Evolutionary conservation across 2,329 filamentous ascomycete species (phyloP).

Genomic region (Sclerotinia spermophila): DNA sequence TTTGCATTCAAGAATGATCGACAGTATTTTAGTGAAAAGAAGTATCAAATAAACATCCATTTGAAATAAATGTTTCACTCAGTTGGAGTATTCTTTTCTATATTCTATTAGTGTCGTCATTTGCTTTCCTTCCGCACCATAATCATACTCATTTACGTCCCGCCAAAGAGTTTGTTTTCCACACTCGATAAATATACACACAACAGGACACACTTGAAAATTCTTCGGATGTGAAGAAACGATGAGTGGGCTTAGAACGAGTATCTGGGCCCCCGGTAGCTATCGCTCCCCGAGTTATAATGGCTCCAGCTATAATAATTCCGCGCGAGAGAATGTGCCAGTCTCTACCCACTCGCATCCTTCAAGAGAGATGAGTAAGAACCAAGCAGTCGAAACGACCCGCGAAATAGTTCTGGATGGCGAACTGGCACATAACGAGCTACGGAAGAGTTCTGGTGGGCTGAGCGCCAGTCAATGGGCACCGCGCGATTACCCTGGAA

Average conservation of each 20-base stretch:
- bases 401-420: neutral
- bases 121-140: neutral
- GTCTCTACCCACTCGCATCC: neutral
- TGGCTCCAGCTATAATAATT: neutral
- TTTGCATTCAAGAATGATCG: neutral
- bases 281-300: neutral
- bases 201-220: neutral
- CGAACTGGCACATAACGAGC: neutral
- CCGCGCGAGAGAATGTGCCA: conserved; percentile 6
- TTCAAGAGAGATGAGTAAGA: neutral
- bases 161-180: neutral
- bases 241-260: conserved; percentile 11
- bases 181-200: neutral
- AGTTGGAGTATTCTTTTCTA: neutral
- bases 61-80: neutral
- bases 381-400: neutral
- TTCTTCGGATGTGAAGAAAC: neutral
- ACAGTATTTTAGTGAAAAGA: neutral
- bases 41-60: neutral
- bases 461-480: conserved; percentile 32
- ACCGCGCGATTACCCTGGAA: conserved; percentile 24
- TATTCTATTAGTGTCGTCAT: neutral
- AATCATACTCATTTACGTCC: neutral
- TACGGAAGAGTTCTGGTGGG: conserved; percentile 2
- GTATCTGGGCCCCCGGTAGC: conserved; percentile 12